Conservation (phyloP, 805 yeast species). For the Schwanniomyces polymorphus region DNA sequence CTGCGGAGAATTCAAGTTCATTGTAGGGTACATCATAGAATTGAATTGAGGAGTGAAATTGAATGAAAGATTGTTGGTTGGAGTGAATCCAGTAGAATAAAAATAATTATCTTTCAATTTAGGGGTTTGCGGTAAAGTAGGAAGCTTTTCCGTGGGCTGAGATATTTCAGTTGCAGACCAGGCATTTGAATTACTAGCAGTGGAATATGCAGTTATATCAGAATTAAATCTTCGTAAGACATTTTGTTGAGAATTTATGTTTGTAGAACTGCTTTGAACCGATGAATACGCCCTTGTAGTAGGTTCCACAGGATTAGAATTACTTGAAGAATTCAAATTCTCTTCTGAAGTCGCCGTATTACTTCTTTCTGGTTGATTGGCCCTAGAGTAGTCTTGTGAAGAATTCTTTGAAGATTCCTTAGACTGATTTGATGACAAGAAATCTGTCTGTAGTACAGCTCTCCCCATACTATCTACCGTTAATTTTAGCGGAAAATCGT, state of each 20-base stretch:
- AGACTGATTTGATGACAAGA: not conserved
- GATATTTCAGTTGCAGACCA: slow-evolving; percentile 8
- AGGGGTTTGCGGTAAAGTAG: slow-evolving; percentile 35
- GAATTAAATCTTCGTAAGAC: slow-evolving; percentile 24
- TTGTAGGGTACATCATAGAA: slow-evolving; percentile 38
- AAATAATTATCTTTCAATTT: slow-evolving; percentile 26
- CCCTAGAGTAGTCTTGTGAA: not conserved
- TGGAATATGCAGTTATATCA: slow-evolving; percentile 14
- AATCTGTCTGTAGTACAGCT: slow-evolving; percentile 32
- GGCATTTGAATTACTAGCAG: not conserved
- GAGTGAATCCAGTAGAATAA: slow-evolving; percentile 28
- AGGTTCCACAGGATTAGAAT: not conserved
- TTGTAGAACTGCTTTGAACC: not conserved
- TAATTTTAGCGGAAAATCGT: slow-evolving; percentile 32
- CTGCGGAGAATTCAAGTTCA: slow-evolving; percentile 33
- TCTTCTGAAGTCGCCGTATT: not conserved
- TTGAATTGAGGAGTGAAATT: slow-evolving; percentile 43
- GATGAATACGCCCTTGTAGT: not conserved
- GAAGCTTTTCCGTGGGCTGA: slow-evolving; percentile 2
- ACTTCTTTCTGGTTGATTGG: not conserved
- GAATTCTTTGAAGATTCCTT: not conserved
- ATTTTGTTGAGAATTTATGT: slow-evolving; percentile 4
- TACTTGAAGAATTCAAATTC: not conserved
- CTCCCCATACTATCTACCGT: slow-evolving; percentile 43
- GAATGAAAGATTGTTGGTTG: slow-evolving; percentile 20